Conservation (phyloP, 202 grass and related monocot species). For the Saccharum hybrid region DNA sequence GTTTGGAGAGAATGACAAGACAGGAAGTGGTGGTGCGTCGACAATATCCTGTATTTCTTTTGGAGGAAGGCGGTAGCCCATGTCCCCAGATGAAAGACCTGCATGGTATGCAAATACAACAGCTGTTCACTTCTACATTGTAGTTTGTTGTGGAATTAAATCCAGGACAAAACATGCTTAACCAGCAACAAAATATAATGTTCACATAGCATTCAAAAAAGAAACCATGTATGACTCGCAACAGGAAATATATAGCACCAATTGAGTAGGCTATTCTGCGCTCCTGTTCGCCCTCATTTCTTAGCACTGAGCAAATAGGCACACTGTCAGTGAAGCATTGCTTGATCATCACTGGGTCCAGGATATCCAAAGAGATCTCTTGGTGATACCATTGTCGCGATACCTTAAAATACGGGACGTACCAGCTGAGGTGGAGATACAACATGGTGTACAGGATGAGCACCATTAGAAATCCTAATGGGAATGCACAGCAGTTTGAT, state of each 20-base stretch:
- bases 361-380: neutral
- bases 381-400: neutral
- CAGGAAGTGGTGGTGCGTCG: slow-evolving; percentile 90
- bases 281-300: neutral
- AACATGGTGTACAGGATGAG: neutral
- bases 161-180: slow-evolving; percentile 31
- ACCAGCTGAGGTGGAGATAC: neutral
- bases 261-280: neutral
- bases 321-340: neutral
- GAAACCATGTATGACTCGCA: neutral
- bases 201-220: slow-evolving; percentile 15
- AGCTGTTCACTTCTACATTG: slow-evolving; percentile 18
- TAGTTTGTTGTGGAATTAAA: slow-evolving; percentile 11
- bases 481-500: neutral
- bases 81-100: slow-evolving; percentile 56
- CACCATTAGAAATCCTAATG: neutral
- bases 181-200: slow-evolving; percentile 1
- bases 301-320: neutral
- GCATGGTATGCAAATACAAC: slow-evolving; percentile 33
- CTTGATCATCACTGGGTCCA: neutral
- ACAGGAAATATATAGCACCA: neutral
- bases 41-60: slow-evolving; percentile 98
- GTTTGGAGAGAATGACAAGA: slow-evolving; percentile 82
- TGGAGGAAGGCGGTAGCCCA: slow-evolving; percentile 74
- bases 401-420: neutral